Conservation (phyloP, 129 eudicot species). For the Tagetes patula region DNA sequence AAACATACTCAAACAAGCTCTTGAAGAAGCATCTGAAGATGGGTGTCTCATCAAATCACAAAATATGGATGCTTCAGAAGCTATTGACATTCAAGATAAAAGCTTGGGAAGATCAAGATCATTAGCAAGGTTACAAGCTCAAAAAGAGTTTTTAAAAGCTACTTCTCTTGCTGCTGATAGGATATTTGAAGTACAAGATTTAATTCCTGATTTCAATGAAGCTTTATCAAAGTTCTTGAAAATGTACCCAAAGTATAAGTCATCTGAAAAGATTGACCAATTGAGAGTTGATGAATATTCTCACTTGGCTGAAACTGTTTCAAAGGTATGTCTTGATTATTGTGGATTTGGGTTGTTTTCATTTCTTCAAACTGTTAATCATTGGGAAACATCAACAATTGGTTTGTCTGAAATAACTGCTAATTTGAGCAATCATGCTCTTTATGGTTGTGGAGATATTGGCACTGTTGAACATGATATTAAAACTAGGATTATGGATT, state of each 20-base stretch:
- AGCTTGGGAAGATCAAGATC: constrained; percentile 56
- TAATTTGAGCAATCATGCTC: constrained; percentile 52
- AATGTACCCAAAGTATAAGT: constrained; percentile 55
- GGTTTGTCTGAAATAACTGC: constrained; percentile 54
- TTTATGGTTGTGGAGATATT: constrained; percentile 53
- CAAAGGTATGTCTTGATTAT: constrained; percentile 68
- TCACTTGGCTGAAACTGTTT: constrained; percentile 38
- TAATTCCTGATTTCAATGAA: constrained; percentile 40
- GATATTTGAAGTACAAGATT: constrained; percentile 32
- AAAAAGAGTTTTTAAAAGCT: constrained; percentile 49
- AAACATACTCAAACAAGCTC: constrained; percentile 59
- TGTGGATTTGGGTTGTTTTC: constrained; percentile 68
- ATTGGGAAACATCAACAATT: constrained; percentile 54
- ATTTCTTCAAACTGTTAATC: constrained; percentile 49
- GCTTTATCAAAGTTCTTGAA: constrained; percentile 48
- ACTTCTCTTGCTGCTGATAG: constrained; percentile 52
- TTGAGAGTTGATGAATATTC: constrained; percentile 52
- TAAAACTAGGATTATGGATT: constrained; percentile 57
- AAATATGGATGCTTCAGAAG: constrained; percentile 42
- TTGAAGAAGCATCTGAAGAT: constrained; percentile 76
- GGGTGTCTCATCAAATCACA: constrained; percentile 55
- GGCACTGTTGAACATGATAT: constrained; percentile 57
- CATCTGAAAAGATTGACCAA: constrained; percentile 50
- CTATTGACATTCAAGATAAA: constrained; percentile 36
- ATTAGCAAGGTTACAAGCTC: constrained; percentile 55